Percentiles rank a stretch among this genome's conserved stretches.
phyloP scores from a whole-genome alignment of 306 rosid species.

The Medicago lupulina region DNA sequence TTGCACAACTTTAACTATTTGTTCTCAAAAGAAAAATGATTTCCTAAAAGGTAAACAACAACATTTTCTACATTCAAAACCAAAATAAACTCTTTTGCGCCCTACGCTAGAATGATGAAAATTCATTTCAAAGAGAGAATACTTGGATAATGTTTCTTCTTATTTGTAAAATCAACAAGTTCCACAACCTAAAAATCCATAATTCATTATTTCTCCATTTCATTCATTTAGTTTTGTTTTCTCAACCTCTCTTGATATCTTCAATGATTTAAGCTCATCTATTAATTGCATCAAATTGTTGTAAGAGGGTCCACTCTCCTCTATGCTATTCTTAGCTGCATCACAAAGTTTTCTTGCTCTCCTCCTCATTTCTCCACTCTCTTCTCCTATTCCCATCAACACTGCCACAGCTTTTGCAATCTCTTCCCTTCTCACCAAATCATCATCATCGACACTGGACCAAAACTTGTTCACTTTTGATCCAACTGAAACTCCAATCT shows the following conservation, averaged over 20 bases:
- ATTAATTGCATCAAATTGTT: constrained; percentile 40
- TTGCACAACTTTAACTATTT: too few relatives aligned
- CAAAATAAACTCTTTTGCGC: too few relatives aligned
- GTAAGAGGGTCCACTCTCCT: constrained; percentile 38
- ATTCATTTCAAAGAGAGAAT: too few relatives aligned
- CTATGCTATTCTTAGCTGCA: constrained; percentile 29
- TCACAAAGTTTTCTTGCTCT: constrained; percentile 25
- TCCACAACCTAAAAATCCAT: too few relatives aligned
- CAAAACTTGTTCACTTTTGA: constrained; percentile 31
- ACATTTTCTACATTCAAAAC: too few relatives aligned
- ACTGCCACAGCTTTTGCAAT: constrained; percentile 6
- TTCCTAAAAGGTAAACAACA: too few relatives aligned
- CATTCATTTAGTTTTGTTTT: too few relatives aligned
- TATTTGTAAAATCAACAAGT: too few relatives aligned
- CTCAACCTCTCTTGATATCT: background rate
- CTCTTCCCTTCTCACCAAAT: constrained; percentile 22
- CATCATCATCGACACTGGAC: background rate
- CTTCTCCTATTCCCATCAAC: constrained; percentile 41
- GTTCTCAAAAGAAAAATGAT: too few relatives aligned
- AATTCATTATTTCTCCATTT: too few relatives aligned
- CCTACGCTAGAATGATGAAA: too few relatives aligned
- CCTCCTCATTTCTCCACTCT: constrained; percentile 28
- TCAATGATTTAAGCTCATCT: constrained; percentile 38
- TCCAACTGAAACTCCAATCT: constrained; percentile 32
- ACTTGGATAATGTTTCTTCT: too few relatives aligned